A percentile compares a stretch with the other conserved stretches of the same genome.
Evolutionary conservation across 352 stramenopile genomes (phyloP).

Genomic region (Globisporangium radiosum): DNA sequence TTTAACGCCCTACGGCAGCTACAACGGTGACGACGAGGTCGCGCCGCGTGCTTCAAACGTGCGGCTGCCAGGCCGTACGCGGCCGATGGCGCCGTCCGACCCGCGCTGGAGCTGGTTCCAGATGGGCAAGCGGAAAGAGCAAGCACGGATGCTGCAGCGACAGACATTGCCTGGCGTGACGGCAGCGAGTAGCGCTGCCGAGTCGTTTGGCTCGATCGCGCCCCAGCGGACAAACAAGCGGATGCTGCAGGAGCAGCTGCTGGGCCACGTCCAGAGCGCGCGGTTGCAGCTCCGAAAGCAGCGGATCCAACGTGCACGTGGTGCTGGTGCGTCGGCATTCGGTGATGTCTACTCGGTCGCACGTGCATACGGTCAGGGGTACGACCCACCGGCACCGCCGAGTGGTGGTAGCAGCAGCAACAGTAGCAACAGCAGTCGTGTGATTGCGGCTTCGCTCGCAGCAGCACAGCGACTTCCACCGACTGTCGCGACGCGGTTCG

Average conservation of each 20-base stretch:
- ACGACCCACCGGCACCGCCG: slow-evolving; percentile 3
- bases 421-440: neutral
- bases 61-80: slow-evolving; percentile 21
- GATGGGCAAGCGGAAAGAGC: slow-evolving; percentile 28
- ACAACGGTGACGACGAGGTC: neutral
- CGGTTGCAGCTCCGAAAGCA: slow-evolving; percentile 50
- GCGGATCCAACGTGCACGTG: slow-evolving; percentile 17
- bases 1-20: too few species aligned
- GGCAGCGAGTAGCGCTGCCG: neutral
- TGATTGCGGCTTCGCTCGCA: too few species aligned
- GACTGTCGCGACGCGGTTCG: neutral
- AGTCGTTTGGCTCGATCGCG: neutral
- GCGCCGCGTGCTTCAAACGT: slow-evolving; percentile 22
- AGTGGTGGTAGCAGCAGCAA: neutral
- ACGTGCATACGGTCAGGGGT: slow-evolving; percentile 4
- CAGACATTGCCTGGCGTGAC: neutral
- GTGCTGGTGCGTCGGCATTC: neutral
- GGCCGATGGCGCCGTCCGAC: slow-evolving; percentile 30
- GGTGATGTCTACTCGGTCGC: neutral
- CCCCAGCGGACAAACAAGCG: neutral
- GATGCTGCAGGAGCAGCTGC: slow-evolving; percentile 14
- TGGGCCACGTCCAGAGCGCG: slow-evolving; percentile 36
- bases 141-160: neutral
- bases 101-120: slow-evolving; percentile 41
- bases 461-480: too few species aligned